These are phyloP conservation scores for Sisymbrium irio DNA, from an alignment of 345 rosid genomes.

Conservation along the genomic window DNA sequence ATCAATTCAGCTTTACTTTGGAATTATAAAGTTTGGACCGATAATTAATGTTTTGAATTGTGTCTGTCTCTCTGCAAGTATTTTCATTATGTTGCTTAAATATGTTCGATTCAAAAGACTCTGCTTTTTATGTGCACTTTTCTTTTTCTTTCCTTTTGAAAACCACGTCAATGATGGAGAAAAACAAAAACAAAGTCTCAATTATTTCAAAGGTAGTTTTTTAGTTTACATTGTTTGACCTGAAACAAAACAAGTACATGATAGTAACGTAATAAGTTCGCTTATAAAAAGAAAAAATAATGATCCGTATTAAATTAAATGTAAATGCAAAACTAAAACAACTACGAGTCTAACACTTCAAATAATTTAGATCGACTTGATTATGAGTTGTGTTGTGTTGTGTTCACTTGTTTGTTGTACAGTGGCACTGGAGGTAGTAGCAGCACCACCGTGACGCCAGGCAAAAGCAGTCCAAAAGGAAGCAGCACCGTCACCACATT, in stretches of 20 bases:
- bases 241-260: background rate
- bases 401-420: background rate
- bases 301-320: background rate
- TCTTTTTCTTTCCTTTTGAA: background rate
- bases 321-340: background rate
- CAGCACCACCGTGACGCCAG: conserved; percentile 30
- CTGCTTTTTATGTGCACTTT: background rate
- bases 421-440: conserved; percentile 23
- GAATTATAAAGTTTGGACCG: conserved; percentile 9
- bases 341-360: background rate
- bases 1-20: background rate
- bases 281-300: too few relatives aligned
- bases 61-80: background rate
- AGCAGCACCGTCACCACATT: conserved; percentile 26
- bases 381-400: background rate
- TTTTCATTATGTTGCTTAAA: background rate
- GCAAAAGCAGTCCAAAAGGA: conserved; percentile 34
- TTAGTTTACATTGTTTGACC: background rate
- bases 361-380: background rate
- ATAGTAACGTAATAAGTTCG: background rate
- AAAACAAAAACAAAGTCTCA: background rate
- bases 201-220: background rate
- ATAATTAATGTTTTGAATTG: background rate
- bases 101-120: background rate
- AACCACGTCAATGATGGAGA: background rate